phyloP scores from a whole-genome alignment of 176 grass and related monocot species.

The Musa beccarii region DNA sequence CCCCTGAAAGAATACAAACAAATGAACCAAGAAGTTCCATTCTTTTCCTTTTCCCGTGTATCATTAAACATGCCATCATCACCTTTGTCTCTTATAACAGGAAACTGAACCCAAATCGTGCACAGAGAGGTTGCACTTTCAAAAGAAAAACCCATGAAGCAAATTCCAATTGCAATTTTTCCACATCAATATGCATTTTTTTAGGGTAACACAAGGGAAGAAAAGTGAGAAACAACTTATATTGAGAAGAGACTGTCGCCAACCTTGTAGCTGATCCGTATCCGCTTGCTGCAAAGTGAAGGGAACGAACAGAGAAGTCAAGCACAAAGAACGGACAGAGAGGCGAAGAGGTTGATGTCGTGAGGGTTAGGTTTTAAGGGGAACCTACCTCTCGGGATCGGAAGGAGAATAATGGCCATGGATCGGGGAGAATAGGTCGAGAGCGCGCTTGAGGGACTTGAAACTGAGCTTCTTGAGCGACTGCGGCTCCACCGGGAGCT shows the following conservation, averaged over 20 bases:
- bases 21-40: too few relatives aligned
- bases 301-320: not conserved
- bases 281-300: constrained; percentile 47
- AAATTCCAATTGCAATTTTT: not conserved
- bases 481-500: constrained; percentile 57
- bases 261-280: constrained; percentile 74
- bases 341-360: not conserved
- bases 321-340: not conserved
- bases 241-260: not conserved
- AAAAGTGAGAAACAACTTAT: not conserved
- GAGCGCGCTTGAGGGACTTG: constrained; percentile 65
- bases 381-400: constrained; percentile 62
- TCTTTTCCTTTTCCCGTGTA: too few relatives aligned
- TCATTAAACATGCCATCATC: too few relatives aligned
- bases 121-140: too few relatives aligned
- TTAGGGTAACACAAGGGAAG: not conserved
- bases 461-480: constrained; percentile 88
- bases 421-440: constrained; percentile 67
- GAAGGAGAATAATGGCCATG: constrained; percentile 34
- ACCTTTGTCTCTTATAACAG: too few relatives aligned
- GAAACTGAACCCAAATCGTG: too few relatives aligned
- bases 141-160: not conserved
- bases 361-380: constrained; percentile 12
- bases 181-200: not conserved
- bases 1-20: too few relatives aligned